phyloP scores from a whole-genome alignment of 495 filamentous ascomycete species.

The Glutinoglossum americanum region DNA sequence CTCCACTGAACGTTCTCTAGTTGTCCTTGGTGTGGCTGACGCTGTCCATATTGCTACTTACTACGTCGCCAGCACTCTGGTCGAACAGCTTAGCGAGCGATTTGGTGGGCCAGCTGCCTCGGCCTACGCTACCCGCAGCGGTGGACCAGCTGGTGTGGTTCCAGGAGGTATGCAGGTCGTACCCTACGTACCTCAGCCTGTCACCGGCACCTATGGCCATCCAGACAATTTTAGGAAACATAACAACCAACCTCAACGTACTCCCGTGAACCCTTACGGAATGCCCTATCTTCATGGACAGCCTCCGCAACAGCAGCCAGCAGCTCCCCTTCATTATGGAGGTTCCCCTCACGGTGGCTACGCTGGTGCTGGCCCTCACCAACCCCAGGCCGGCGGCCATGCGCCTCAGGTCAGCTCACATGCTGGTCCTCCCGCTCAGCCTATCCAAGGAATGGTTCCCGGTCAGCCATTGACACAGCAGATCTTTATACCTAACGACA shows the following conservation, averaged over 20 bases:
- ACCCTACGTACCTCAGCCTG: slow-evolving; percentile 81
- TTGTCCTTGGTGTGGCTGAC: slow-evolving; percentile 30
- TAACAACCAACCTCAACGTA: slow-evolving; percentile 39
- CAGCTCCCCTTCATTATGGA: slow-evolving; percentile 49
- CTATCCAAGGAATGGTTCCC: slow-evolving; percentile 53
- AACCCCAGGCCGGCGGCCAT: slow-evolving; percentile 35
- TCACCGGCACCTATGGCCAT: slow-evolving; percentile 76
- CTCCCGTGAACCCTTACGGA: slow-evolving; percentile 18
- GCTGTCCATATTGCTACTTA: slow-evolving; percentile 97
- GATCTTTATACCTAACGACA: slow-evolving; percentile 97
- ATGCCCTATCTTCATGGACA: slow-evolving; percentile 49
- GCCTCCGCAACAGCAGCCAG: slow-evolving; percentile 41
- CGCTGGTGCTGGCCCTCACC: slow-evolving; percentile 54
- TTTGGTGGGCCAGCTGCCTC: slow-evolving; percentile 93
- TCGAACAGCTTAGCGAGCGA: slow-evolving; percentile 87
- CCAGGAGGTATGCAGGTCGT: slow-evolving; percentile 96
- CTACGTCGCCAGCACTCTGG: slow-evolving; percentile 87
- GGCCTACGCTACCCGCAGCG: slow-evolving; percentile 87
- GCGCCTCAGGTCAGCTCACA: slow-evolving; percentile 8
- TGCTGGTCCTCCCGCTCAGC: slow-evolving; percentile 35
- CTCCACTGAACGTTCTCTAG: slow-evolving; percentile 89
- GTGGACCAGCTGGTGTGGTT: slow-evolving; percentile 75
- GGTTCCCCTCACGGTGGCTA: slow-evolving; percentile 45
- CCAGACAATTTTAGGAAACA: slow-evolving; percentile 68
- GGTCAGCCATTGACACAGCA: slow-evolving; percentile 88